Base-by-base conservation (phyloP, 768 basidiomycete genomes). In the Hydnum rufescens region DNA sequence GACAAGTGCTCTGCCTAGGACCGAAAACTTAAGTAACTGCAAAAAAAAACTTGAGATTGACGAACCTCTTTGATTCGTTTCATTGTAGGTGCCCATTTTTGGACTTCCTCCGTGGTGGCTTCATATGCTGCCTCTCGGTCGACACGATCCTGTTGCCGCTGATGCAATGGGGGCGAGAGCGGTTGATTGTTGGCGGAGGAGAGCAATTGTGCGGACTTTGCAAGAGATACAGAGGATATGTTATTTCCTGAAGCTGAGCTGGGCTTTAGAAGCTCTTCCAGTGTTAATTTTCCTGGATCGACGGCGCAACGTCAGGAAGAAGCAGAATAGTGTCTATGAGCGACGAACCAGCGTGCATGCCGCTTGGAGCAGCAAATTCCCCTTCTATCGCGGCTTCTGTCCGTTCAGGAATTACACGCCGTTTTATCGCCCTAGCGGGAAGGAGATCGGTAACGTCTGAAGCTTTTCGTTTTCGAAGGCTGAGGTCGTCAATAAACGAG, bases 51-150 rank as follows among this genome's bases (percentile, higher is more conserved):
- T 8, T 64, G 28, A 18, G 18, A 28, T n/a, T 47, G 54, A 48
- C 70, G 51, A 44, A 83, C 86, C 68, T 96, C 87, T 57, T 81
- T 80, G 58, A 99, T 89, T 22, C 76, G 74, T 64, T 83, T 85
- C 82, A 96, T 93, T 2, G 87, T 85, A 3, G 76, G 78, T 28
- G 76, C 76, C 95, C 93, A 97, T 68, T 93, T 95, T 57, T 84
- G 77, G 2, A 93, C 82, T 64, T 96, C 92, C 56, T 76, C 74
- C 62, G 85, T 88, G 3, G 92, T 96, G 65, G 84, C 75, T 60
- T 90, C 89, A 62, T 93, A 95, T 0, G 93, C 93, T 4, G 90
- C 93, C 62, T 89, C 80, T 48, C 93, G 79, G 58, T 95, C 88
- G 0, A 96, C 68, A 42, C 84, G 80, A 55, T 95, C 90, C 63